Evolutionary conservation across 208 protist genomes (phyloP), one percentile per base, ranked within the genome.

Genomic region (Polymyxa betae): DNA sequence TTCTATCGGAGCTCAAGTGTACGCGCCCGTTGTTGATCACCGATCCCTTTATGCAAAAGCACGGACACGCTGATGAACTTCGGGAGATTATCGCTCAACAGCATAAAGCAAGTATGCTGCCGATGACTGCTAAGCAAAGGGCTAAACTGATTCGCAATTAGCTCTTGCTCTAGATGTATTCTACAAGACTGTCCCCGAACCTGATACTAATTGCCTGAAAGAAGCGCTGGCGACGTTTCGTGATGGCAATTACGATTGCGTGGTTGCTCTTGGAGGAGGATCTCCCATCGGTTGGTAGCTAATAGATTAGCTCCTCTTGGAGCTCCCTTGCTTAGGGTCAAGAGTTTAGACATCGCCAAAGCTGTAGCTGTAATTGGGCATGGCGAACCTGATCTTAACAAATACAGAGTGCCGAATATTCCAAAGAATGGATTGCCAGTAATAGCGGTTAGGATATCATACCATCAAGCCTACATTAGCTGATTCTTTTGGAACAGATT

Each of bases 201-300:
- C 54, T 16, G 29, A 16, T 29, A 66, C 20, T 66, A 32, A 66
- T 29, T 66, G 54, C 29, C 29, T 66, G 29, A 29, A 66, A 29
- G 20, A 66, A 32, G 54, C 54, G 54, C 54, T 66, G 20, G 40
- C 77, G 44, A 41, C 12, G 0, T n/a, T 91, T 41, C 0, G 49
- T 12, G 35, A 91, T n/a, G 77, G 77, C 89, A 10, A 77, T 0
- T 78, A 72, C 46, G 89, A 87, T 43, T 60, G 89, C 45, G 82
- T 91, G 20, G 66, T 94, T 35, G 92, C 92, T 0, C 89, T 94
- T 45, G 93, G 93, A 87, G 93, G 93, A 46, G 93, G 93, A 49
- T 94, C 92, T 24, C 89, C 92, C 45, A 94, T 94, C 52, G 93
- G 94, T 92, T n/a, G n/a, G n/a, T n/a, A n/a, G n/a, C n/a, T n/a